These are phyloP conservation scores for Suillus occidentalis DNA, from an alignment of 768 basidiomycete species.

Conservation along the genomic window DNA sequence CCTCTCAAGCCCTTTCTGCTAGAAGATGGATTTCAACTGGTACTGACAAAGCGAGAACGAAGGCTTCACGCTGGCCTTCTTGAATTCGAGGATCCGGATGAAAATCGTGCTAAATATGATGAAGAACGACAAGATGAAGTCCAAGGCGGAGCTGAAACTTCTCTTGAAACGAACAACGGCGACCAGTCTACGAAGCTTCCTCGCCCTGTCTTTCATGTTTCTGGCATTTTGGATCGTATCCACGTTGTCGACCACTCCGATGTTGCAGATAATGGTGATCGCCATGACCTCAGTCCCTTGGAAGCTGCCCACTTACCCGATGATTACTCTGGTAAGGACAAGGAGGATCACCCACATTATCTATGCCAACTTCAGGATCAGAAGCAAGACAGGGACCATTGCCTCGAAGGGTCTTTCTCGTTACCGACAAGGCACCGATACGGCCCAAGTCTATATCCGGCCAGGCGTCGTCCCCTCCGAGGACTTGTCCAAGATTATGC, in stretches of 20 bases:
- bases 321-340: slow-evolving; percentile 11
- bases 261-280: not conserved
- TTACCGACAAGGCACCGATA: not conserved
- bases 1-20: not conserved
- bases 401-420: not conserved
- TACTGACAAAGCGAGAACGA: slow-evolving; percentile 29
- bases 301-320: not conserved
- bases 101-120: not conserved
- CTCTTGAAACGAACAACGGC: not conserved
- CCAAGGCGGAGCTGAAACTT: not conserved
- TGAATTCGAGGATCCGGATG: slow-evolving; percentile 5
- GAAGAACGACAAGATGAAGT: not conserved
- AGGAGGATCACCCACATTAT: slow-evolving; percentile 11
- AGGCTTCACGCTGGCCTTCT: slow-evolving; percentile 13
- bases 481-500: not conserved
- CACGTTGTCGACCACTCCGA: not conserved
- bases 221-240: not conserved
- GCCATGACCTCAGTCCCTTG: not conserved
- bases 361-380: not conserved
- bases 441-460: not conserved
- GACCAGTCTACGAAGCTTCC: not conserved
- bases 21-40: slow-evolving; percentile 14
- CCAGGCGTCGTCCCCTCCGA: not conserved
- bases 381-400: not conserved
- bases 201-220: not conserved